A percentile compares a stretch with the other conserved stretches of the same genome.
Evolutionary conservation across 192 early-diverging fungal species (phyloP).

Genomic region (Obelidium mucronatum): DNA sequence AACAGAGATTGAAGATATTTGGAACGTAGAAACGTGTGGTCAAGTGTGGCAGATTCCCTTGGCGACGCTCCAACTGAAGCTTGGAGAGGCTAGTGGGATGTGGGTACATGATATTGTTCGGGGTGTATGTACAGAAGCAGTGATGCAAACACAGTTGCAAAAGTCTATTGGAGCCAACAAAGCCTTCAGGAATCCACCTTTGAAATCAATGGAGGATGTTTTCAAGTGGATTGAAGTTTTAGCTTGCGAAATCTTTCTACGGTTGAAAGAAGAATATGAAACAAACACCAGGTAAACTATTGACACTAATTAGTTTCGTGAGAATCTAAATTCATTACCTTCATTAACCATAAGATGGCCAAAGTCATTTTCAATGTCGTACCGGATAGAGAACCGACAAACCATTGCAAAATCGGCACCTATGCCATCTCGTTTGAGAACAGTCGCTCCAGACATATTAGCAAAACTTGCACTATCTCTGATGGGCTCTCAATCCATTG

Average conservation of each 20-base stretch:
- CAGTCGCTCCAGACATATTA: neutral
- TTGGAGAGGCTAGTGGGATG: constrained; percentile 58
- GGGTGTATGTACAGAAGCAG: constrained; percentile 61
- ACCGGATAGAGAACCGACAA: neutral
- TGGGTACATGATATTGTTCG: constrained; percentile 67
- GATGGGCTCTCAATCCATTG: neutral
- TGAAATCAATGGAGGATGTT: constrained; percentile 38
- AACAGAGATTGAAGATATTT: constrained; percentile 62
- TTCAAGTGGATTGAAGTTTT: constrained; percentile 62
- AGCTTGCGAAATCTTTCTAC: constrained; percentile 55
- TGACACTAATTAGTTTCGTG: no score
- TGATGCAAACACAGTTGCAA: constrained; percentile 21
- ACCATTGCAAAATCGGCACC: neutral
- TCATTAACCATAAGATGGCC: constrained; percentile 47
- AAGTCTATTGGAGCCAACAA: constrained; percentile 43
- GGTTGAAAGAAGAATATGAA: constrained; percentile 61
- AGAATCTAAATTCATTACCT: neutral
- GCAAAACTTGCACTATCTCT: constrained; percentile 12
- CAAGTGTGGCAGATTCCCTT: constrained; percentile 60
- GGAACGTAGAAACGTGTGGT: constrained; percentile 47
- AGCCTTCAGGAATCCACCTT: constrained; percentile 37
- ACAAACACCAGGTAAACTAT: constrained; percentile 46
- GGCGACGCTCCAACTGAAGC: constrained; percentile 57
- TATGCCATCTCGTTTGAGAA: constrained; percentile 6
- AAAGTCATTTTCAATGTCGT: constrained; percentile 52